Evolutionary conservation across 805 yeast species (phyloP).

Genomic region (Pachysolen tannophilus): DNA sequence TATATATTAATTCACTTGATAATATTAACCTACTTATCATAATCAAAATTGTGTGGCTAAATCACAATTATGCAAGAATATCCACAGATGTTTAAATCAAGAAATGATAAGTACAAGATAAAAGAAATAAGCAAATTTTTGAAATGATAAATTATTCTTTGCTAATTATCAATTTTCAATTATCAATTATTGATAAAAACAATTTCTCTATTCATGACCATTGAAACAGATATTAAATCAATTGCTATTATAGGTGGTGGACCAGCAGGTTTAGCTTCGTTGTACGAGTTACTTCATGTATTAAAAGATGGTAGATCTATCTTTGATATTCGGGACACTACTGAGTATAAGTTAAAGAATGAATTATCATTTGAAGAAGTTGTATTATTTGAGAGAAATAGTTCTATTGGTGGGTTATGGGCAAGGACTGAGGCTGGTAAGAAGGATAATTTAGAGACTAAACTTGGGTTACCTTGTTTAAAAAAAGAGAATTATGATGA

Average conservation of each 20-base stretch:
- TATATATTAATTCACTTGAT: no score
- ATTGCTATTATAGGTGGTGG: slow-evolving; percentile 27
- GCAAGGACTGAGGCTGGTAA: slow-evolving; percentile 11
- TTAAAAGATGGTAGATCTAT: slow-evolving; percentile 19
- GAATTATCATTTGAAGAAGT: slow-evolving; percentile 25
- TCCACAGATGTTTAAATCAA: no score
- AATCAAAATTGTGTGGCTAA: no score
- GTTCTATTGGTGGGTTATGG: slow-evolving; percentile 34
- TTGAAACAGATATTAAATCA: no score
- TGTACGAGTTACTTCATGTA: slow-evolving; percentile 23
- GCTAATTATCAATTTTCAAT: no score
- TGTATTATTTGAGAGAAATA: slow-evolving; percentile 31
- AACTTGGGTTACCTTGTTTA: slow-evolving; percentile 11
- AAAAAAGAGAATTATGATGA: slow-evolving; percentile 4
- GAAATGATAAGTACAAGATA: no score
- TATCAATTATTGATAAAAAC: no score
- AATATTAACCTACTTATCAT: no score
- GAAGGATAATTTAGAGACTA: slow-evolving; percentile 16
- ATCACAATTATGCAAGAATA: no score
- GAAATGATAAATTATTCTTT: no score
- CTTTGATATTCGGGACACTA: slow-evolving; percentile 7
- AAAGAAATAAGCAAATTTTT: no score
- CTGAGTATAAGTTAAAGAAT: background rate
- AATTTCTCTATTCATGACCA: no score
- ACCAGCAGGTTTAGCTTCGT: slow-evolving; percentile 20